Evolutionary conservation across 164 flowering plant genomes (phyloP), one percentile per base, ranked within the genome.

Genomic region (Aristolochia fimbriata): DNA sequence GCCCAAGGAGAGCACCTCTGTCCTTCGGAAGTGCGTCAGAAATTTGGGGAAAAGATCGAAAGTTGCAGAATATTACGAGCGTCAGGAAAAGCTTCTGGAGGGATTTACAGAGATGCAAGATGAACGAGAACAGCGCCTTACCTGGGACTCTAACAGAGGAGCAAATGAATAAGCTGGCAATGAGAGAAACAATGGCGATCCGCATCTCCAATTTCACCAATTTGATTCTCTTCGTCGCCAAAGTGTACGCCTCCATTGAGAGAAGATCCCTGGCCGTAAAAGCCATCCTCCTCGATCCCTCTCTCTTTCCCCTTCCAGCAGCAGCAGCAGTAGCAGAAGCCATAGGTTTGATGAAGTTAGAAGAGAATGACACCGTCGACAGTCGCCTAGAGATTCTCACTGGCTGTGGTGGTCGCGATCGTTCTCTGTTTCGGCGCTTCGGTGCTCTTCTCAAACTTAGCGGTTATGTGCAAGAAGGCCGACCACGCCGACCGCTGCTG

Each of bases 191-290:
- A 50, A 48, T 70, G 49, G 97, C 97, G 16, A 67, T 87, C 25
- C 64, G 77, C 43, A 25, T 61, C 25, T 90, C 95, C 2, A 89
- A 89, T 51, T 41, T 67, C 1, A 84, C 86, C 0, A 89, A 89
- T 46, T 2, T 87, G 55, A 65, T 89, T 47, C 89, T 89, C 53
- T 85, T 89, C 58, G 46, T 58, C 0, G 97, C 91, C 16, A 89
- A 89, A 67, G 80, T 89, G 17, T 87, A 72, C 65, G 97, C 97
- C 37, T 87, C 97, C 2, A 0, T 78, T 7, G 81, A 76, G 75
- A 89, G 94, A 75, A 79, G 78, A 71, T 89, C 97, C 4, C 53
- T 89, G 75, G 97, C 97, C 9, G 94, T 87, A 15, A 85, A 87
- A 46, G 94, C 97, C 2, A 87, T 94, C 14, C 87, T 94, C 6